These are phyloP conservation scores for Fusarium sp. DNA, from an alignment of 2,329 filamentous ascomycete species.

Conservation along the genomic window DNA sequence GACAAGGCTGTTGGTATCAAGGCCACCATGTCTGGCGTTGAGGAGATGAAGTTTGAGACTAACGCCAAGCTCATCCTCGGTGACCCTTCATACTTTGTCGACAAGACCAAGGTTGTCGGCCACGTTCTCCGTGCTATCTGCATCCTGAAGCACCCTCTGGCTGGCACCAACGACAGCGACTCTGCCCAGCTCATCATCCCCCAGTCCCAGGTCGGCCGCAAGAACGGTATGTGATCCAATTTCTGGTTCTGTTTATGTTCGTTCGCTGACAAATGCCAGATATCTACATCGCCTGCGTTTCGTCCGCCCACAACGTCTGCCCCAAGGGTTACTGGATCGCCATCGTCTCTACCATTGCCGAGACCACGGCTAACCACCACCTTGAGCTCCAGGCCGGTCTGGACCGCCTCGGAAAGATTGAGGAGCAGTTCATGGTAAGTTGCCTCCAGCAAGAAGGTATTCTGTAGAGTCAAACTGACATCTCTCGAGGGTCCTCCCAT, in stretches of 20 bases:
- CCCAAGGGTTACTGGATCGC: constrained; percentile 99
- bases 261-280: constrained; percentile 59
- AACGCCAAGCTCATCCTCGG: constrained; percentile 96
- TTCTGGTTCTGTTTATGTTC: neutral
- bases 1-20: constrained; percentile 94
- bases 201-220: constrained; percentile 94
- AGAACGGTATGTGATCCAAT: constrained; percentile 74
- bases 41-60: constrained; percentile 94
- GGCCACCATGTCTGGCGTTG: constrained; percentile 91
- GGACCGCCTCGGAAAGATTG: constrained; percentile 88
- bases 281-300: constrained; percentile 96
- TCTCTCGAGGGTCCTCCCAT: constrained; percentile 73
- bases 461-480: neutral
- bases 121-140: constrained; percentile 97
- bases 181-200: constrained; percentile 96
- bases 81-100: constrained; percentile 95
- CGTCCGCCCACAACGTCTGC: constrained; percentile 95
- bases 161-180: constrained; percentile 87
- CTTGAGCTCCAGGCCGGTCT: constrained; percentile 92
- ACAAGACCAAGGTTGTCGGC: constrained; percentile 85
- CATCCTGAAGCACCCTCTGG: constrained; percentile 92
- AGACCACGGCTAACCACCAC: constrained; percentile 91
- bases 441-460: neutral
- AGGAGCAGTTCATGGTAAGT: constrained; percentile 93
- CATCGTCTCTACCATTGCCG: constrained; percentile 96